Evolutionary conservation across 441 rosid genomes (phyloP).

Genomic region (Populus hybrid): DNA sequence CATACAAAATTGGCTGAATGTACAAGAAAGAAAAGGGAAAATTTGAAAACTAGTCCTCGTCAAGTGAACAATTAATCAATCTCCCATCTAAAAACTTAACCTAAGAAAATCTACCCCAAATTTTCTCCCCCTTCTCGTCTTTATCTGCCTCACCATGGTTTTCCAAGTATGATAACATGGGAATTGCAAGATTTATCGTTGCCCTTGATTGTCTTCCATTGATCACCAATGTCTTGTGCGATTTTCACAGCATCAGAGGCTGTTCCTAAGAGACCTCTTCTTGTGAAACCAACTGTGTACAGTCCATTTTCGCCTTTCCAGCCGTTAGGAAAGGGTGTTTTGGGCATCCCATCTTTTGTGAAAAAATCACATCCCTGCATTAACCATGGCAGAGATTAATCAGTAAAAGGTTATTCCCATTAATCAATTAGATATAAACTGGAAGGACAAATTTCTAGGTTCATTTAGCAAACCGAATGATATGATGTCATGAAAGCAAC

Average conservation of each 20-base stretch:
- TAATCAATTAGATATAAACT: not conserved
- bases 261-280: conserved; percentile 81
- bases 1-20: conserved; percentile 36
- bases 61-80: conserved; percentile 5
- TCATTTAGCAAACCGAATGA: conserved; percentile 1
- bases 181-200: conserved; percentile 30
- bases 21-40: conserved; percentile 30
- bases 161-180: conserved; percentile 37
- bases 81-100: conserved; percentile 2
- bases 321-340: conserved; percentile 72
- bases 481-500: conserved; percentile 30
- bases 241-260: conserved; percentile 71
- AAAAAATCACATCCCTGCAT: conserved; percentile 65
- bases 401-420: not conserved
- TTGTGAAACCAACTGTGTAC: conserved; percentile 84
- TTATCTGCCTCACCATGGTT: conserved; percentile 1
- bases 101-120: conserved; percentile 6
- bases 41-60: not conserved
- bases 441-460: not conserved
- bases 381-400: not conserved
- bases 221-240: conserved; percentile 56
- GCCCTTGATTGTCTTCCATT: conserved; percentile 40
- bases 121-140: not conserved
- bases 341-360: conserved; percentile 86
- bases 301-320: conserved; percentile 87